Evolutionary conservation across 2,329 filamentous ascomycete genomes (phyloP).

Genomic region (Ophiognomonia clavigignenti-juglandacearum): DNA sequence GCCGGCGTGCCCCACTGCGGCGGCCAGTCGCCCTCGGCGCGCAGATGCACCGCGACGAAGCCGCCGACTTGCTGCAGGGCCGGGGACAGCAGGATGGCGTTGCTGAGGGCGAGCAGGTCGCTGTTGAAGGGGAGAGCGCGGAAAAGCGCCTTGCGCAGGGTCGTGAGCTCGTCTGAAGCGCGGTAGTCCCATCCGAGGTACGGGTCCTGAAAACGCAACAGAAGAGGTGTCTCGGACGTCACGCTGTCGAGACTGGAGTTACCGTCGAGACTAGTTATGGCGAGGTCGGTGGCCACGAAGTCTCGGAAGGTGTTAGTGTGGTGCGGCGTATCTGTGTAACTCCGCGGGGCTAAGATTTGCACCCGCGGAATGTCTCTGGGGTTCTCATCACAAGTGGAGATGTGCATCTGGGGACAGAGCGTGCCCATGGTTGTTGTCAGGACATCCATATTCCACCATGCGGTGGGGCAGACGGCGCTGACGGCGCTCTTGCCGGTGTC

Average conservation of each 20-base stretch:
- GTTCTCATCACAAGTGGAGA: too few species aligned
- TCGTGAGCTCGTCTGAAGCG: not conserved
- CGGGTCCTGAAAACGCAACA: too few species aligned
- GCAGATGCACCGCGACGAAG: constrained; percentile 4
- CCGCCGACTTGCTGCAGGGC: not conserved
- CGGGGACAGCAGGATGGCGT: not conserved
- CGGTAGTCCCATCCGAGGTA: constrained; percentile 9
- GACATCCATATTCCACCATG: too few species aligned
- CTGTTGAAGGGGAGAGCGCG: not conserved
- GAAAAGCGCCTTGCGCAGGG: constrained; percentile 8
- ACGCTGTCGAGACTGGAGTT: not conserved
- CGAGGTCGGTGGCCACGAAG: too few species aligned
- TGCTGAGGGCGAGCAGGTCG: not conserved
- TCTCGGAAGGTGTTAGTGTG: too few species aligned
- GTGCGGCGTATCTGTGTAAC: too few species aligned
- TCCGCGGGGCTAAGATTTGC: too few species aligned
- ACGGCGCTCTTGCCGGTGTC: not conserved
- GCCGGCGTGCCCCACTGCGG: not conserved
- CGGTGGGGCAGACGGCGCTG: not conserved
- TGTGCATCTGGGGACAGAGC: too few species aligned
- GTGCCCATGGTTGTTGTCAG: too few species aligned
- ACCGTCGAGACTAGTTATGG: too few species aligned
- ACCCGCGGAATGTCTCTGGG: too few species aligned
- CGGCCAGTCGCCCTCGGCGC: constrained; percentile 8
- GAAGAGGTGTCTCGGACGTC: not conserved